phyloP scores from a whole-genome alignment of 768 basidiomycete genomes.

The Pluteus cervinus region DNA sequence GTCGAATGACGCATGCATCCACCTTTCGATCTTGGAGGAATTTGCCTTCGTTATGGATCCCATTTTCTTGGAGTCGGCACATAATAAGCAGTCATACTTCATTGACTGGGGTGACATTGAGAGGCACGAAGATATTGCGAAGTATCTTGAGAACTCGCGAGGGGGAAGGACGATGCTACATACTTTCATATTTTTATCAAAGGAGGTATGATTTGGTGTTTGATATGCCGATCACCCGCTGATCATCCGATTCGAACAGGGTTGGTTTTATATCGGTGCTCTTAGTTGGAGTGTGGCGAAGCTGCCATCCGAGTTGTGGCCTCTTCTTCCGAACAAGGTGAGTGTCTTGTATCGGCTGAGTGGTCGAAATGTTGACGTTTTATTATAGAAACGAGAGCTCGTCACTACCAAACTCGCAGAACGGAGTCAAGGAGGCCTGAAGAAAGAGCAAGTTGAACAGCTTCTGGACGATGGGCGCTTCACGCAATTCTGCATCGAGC shows the following conservation, averaged over 20 bases:
- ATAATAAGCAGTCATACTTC: slow-evolving; percentile 35
- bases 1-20: slow-evolving; percentile 34
- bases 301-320: slow-evolving; percentile 31
- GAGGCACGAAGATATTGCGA: slow-evolving; percentile 24
- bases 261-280: slow-evolving; percentile 49
- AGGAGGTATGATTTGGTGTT: slow-evolving; percentile 28
- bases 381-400: slow-evolving; percentile 23
- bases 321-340: slow-evolving; percentile 29
- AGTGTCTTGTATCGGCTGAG: slow-evolving; percentile 7
- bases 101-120: slow-evolving; percentile 45
- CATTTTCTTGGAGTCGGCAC: slow-evolving; percentile 43
- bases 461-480: slow-evolving; percentile 35
- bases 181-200: slow-evolving; percentile 43
- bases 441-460: slow-evolving; percentile 25
- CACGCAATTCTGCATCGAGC: slow-evolving; percentile 38
- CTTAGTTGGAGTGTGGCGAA: slow-evolving; percentile 33
- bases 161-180: slow-evolving; percentile 30
- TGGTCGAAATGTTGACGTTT: slow-evolving; percentile 4
- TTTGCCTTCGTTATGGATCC: slow-evolving; percentile 53
- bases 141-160: slow-evolving; percentile 24
- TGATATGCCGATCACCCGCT: neutral
- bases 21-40: slow-evolving; percentile 29
- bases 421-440: slow-evolving; percentile 25
- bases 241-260: slow-evolving; percentile 21
- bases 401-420: slow-evolving; percentile 27